Evolutionary conservation across 2,329 filamentous ascomycete genomes (phyloP).

Genomic region (Aspergillus viridinutans): DNA sequence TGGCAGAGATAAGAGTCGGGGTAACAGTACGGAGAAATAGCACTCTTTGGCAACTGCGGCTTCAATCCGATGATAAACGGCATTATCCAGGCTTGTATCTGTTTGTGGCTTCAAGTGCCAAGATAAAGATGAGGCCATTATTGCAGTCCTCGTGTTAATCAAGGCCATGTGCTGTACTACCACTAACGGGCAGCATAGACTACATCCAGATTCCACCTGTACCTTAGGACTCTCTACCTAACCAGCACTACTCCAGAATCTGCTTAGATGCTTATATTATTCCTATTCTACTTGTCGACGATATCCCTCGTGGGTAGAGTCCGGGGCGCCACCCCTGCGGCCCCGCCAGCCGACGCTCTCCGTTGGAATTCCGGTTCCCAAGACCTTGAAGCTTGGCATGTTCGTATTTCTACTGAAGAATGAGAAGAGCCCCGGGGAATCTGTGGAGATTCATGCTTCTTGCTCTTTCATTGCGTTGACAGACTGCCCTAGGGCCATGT

Average conservation of each 20-base stretch:
- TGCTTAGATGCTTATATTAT: background rate
- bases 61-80: background rate
- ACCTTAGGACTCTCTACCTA: too few relatives aligned
- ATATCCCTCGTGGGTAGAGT: background rate
- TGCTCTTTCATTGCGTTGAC: too few relatives aligned
- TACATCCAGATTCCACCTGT: too few relatives aligned
- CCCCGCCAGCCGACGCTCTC: background rate
- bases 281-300: background rate
- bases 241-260: too few relatives aligned
- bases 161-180: background rate
- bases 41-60: background rate
- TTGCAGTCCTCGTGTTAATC: background rate
- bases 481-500: too few relatives aligned
- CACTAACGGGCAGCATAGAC: background rate
- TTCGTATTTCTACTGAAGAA: background rate
- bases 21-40: background rate
- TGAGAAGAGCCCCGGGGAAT: too few relatives aligned
- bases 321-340: too few relatives aligned
- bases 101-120: background rate
- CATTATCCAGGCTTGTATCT: background rate
- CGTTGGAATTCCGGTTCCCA: background rate
- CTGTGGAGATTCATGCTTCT: too few relatives aligned
- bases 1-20: conserved; percentile 13
- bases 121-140: background rate
- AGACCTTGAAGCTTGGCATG: background rate